Evolutionary conservation across 768 basidiomycete species (phyloP), one percentile per base, ranked within the genome.

Genomic region (Hygrophorus russula): DNA sequence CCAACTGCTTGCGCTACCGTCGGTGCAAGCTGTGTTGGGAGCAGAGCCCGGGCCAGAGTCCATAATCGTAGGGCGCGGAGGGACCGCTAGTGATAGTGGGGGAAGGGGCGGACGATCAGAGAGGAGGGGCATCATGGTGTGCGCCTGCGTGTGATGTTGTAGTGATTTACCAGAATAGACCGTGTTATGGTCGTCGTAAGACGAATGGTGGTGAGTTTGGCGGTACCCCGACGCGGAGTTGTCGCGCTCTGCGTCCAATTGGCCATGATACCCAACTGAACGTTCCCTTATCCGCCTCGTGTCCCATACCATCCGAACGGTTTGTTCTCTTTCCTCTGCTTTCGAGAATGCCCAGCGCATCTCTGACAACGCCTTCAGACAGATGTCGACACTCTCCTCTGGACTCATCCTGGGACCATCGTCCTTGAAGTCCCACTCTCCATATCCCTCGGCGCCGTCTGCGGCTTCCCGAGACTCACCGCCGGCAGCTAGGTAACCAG

Each of bases 281-380:
- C 46, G 54, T 46, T 45, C 54, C 46, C 54, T 58, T 46, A 51
- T 56, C 49, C 68, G 68, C 34, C 64, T 65, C 46, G 62, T 64
- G 36, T 74, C 66, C 71, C 73, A 73, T 9, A 74, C 60, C 58
- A 69, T 56, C 50, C 67, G 69, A 37, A 88, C 64, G 0, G 74
- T 76, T 45, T 77, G 75, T 53, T 78, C 74, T 30, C 78, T 69
- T 53, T 89, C 87, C 47, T 82, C 78, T 45, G 74, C 79, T 55
- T 78, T 80, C 5, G 81, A 81, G 57, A 74, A 82, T 4, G 69
- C 73, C 91, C 91, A 96, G 9, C 78, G 74, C 74, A 92, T 84
- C 55, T 85, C 78, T 3, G 73, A 59, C n/a, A 94, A 69, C 7
- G 88, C 89, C 4, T 72, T 67, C 3, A 92, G 64, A 54, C 87